Evolutionary conservation across 164 flowering plant genomes (phyloP), one percentile per base, ranked within the genome.

Genomic region (Berberis thunbergii): DNA sequence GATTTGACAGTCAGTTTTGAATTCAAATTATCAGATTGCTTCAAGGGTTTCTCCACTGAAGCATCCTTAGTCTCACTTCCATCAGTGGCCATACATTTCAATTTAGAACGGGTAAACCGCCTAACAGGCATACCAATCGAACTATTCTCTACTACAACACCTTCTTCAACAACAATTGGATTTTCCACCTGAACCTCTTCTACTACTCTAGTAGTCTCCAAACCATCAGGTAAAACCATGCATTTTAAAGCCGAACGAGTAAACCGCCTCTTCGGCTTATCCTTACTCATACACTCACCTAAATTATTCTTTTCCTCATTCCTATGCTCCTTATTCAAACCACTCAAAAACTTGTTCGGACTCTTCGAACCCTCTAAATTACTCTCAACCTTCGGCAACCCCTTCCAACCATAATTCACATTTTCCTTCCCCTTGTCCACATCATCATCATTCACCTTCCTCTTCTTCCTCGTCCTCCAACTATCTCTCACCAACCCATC

Each of bases 221-320:
- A 57, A 64, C 45, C 54, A 49, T 1, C 55, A 1, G 42, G 10
- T 41, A 64, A 64, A 3, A 1, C 58, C 45, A 55, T 69, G 2
- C n/a, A 45, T 56, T 70, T 69, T 58, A 70, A 64, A 6, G 60
- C 49, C 1, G 76, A 74, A 6, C 78, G 68, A 12, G 81, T 76
- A 62, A 72, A 70, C 66, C 77, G 72, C 79, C 68, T 72, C n/a
- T 41, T 4, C 1, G 75, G 67, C 60, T 62, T 71, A 57, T 66
- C 68, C 60, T 52, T 12, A 6, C 11, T n/a, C 13, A 52, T 8
- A 6, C 7, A 52, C 12, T 52, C 12, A 3, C 12, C 10, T 0
- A 52, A 52, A 52, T 12, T 41, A 2, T 55, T 55, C 39, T 38
- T 2, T 1, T 2, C 38, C 4, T 55, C 58, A 39, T 38, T 49